These are phyloP conservation scores for Microsporum ferrugineum DNA, from an alignment of 2,329 filamentous ascomycete genomes.

Conservation along the genomic window DNA sequence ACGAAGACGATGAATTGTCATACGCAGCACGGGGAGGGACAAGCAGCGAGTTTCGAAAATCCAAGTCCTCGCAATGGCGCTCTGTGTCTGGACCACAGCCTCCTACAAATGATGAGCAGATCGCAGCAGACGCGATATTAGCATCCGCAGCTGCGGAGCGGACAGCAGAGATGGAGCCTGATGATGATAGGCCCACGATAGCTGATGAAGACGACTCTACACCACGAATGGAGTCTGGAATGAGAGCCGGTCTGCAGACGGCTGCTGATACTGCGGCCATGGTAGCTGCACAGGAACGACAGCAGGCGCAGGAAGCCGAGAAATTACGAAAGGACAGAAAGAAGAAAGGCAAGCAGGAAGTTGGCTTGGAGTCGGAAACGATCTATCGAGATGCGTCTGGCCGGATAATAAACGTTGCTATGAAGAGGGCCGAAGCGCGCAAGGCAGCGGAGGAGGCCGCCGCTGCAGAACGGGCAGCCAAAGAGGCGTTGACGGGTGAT, in stretches of 20 bases:
- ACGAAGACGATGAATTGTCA: conserved; percentile 27
- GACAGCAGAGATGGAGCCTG: conserved; percentile 37
- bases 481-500: conserved; percentile 67
- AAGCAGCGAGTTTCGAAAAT: conserved; percentile 40
- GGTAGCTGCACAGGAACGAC: conserved; percentile 53
- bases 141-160: conserved; percentile 59
- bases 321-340: conserved; percentile 8
- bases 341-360: conserved; percentile 7
- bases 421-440: conserved; percentile 81
- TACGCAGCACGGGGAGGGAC: conserved; percentile 13
- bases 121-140: conserved; percentile 68
- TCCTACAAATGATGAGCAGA: conserved; percentile 44
- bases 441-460: conserved; percentile 62
- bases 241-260: conserved; percentile 74
- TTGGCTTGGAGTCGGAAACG: conserved; percentile 8
- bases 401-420: conserved; percentile 80
- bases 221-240: conserved; percentile 75
- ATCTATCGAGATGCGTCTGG: conserved; percentile 84
- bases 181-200: conserved; percentile 38
- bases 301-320: conserved; percentile 37
- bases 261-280: conserved; percentile 64
- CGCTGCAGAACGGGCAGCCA: conserved; percentile 51
- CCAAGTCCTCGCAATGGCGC: conserved; percentile 75
- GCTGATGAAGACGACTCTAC: conserved; percentile 30
- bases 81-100: conserved; percentile 36